Evolutionary conservation across 495 filamentous ascomycete species (phyloP).

Genomic region (Hyaloscypha variabilis): DNA sequence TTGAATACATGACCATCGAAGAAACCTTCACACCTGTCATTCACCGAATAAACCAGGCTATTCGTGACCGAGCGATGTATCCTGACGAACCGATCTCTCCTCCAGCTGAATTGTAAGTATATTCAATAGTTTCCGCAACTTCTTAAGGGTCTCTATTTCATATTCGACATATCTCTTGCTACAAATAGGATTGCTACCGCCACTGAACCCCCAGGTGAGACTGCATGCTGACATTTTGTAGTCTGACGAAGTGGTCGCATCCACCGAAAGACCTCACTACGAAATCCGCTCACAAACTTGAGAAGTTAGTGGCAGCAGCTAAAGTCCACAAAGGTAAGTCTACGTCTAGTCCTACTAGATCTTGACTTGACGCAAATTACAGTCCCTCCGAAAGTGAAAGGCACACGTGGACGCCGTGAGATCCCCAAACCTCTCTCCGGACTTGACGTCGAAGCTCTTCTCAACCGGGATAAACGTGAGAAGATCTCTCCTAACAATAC

Average conservation of each 20-base stretch:
- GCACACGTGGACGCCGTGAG: slow-evolving; percentile 64
- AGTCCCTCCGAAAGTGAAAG: slow-evolving; percentile 86
- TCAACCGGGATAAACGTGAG: slow-evolving; percentile 50
- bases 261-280: slow-evolving; percentile 69
- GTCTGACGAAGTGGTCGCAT: slow-evolving; percentile 70
- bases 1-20: slow-evolving; percentile 77
- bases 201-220: too few species aligned
- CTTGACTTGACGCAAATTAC: slow-evolving; percentile 1
- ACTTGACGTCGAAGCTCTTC: slow-evolving; percentile 80
- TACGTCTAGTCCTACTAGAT: not conserved
- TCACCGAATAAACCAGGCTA: slow-evolving; percentile 84
- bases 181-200: too few species aligned
- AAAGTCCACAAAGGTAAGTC: slow-evolving; percentile 82
- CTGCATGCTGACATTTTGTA: not conserved
- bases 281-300: slow-evolving; percentile 42
- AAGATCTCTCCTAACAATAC: slow-evolving; percentile 79
- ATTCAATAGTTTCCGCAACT: too few species aligned
- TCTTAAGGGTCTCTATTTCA: not conserved
- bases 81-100: slow-evolving; percentile 68
- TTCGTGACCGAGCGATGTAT: slow-evolving; percentile 79
- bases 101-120: slow-evolving; percentile 53
- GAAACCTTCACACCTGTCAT: slow-evolving; percentile 91
- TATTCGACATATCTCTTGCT: not conserved
- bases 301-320: slow-evolving; percentile 65
- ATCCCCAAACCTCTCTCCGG: slow-evolving; percentile 85